Evolutionary conservation across 78 protist species (phyloP).

Genomic region (Creolimax fragrantissima): DNA sequence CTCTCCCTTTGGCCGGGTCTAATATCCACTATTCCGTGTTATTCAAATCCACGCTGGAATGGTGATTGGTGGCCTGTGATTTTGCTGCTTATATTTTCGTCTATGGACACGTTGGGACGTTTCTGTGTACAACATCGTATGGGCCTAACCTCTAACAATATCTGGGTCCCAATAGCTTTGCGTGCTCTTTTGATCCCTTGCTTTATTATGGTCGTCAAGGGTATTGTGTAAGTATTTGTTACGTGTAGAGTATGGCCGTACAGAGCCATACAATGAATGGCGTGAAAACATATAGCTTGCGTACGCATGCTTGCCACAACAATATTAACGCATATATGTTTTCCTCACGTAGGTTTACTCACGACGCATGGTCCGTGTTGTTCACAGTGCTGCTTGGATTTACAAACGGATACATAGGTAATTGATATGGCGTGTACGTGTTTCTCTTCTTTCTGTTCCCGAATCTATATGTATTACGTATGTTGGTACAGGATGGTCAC

Average conservation of each 20-base stretch:
- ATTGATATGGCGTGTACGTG: background rate
- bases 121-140: background rate
- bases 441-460: no score
- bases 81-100: background rate
- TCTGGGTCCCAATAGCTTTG: background rate
- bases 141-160: background rate
- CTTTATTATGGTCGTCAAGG: background rate
- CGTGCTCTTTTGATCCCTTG: background rate
- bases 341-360: background rate
- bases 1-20: background rate
- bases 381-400: background rate
- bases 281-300: no score
- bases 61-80: conserved; percentile 5
- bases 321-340: no score
- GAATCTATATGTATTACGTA: no score
- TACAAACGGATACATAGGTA: background rate
- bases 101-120: background rate
- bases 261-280: no score
- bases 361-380: background rate
- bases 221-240: background rate
- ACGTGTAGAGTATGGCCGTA: background rate
- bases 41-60: background rate
- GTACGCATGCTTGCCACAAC: no score
- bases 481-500: no score
- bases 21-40: background rate